Evolutionary conservation across 1,284 basidiomycete species (phyloP).

Genomic region (Puccinia horiana): DNA sequence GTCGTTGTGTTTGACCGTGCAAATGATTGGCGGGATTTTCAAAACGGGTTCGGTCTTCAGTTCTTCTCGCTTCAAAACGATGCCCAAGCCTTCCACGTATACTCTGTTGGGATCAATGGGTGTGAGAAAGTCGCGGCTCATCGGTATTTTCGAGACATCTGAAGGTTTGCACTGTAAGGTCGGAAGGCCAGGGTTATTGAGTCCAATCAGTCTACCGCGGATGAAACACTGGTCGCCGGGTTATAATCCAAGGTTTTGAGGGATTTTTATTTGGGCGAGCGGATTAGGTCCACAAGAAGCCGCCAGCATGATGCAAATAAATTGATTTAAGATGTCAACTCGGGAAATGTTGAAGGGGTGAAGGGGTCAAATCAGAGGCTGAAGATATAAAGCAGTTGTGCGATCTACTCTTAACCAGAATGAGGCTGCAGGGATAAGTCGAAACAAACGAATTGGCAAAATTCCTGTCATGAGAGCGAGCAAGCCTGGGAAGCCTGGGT

Average conservation of each 20-base stretch:
- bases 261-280: conserved; percentile 8
- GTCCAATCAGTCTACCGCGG: not conserved
- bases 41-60: not conserved
- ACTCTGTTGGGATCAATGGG: not conserved
- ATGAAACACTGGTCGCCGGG: not conserved
- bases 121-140: not conserved
- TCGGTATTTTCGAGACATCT: not conserved
- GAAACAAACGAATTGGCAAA: not conserved
- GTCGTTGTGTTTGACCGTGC: not conserved
- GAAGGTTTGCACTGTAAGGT: not conserved
- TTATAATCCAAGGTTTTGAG: not conserved
- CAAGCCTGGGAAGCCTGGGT: not conserved
- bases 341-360: not conserved
- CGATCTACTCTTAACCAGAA: not conserved
- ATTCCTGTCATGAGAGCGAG: not conserved
- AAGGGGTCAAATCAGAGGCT: not conserved
- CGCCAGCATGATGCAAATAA: not conserved
- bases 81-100: conserved; percentile 8
- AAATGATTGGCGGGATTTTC: not conserved
- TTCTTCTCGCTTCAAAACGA: conserved; percentile 8
- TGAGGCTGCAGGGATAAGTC: not conserved
- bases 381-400: not conserved
- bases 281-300: not conserved
- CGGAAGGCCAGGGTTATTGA: not conserved
- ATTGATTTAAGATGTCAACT: not conserved